Evolutionary conservation across 768 basidiomycete species (phyloP), one percentile per base, ranked within the genome.

Genomic region (Jaapia argillacea): DNA sequence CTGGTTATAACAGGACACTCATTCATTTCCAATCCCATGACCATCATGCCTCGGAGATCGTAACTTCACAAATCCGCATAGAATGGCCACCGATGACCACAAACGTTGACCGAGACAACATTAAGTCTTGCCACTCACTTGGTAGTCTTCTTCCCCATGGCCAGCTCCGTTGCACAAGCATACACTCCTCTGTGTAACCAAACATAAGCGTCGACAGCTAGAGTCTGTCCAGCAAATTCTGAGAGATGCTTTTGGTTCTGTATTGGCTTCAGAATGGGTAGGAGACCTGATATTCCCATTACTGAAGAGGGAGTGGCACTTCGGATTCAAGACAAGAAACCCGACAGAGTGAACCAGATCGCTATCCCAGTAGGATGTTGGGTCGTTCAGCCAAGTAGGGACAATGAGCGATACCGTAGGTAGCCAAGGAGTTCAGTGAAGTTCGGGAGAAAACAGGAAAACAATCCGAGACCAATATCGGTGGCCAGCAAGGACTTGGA

Each of bases 131-230:
- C 16, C 24, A 66, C 83, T 67, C 54, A 94, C 92, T 81, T 93
- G 45, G 74, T 77, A 0, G 93, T 94, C 44, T 61, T 65, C 59
- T 79, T 83, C 13, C 91, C 91, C 0, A 80, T 86, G 7, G 90
- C 92, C 36, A 99, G 63, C 48, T 97, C 91, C 7, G 85, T 77
- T 37, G 94, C 85, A 64, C 96, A 99, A 1, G 85, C 71, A 58
- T 86, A 91, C 5, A 87, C 78, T 5, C 92, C 94, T 53, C 81
- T 77, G 55, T 92, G 89, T 28, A 93, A 67, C 89, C 89, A 92
- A 45, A 91, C 92, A 59, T 99, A 99, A 33, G 81, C 93, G 66
- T 98, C 94, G 31, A 98, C 81, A 1, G 88, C 94, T 26, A 98
- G 64, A 2, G 81, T 88, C 58, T 91, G 79, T 12, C 88, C 91